phyloP scores from a whole-genome alignment of 371 early-diverging fungal species.

The Syncephalastrum sp. region DNA sequence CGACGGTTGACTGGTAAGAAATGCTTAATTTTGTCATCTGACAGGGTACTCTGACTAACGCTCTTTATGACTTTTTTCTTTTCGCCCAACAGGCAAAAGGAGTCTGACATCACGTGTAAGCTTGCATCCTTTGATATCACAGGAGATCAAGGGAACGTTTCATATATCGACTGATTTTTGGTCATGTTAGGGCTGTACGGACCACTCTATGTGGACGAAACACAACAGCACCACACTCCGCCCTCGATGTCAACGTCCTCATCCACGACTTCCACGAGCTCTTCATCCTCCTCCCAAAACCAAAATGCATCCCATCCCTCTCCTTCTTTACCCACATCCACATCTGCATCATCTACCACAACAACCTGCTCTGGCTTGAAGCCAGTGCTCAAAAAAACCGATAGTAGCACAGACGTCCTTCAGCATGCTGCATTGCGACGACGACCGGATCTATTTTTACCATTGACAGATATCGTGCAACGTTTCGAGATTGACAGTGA shows the following conservation, averaged over 20 bases:
- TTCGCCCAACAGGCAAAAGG: conserved; percentile 32
- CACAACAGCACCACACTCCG: conserved; percentile 4
- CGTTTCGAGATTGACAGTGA: too few species aligned
- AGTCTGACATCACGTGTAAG: conserved; percentile 40
- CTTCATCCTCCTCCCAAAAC: background rate
- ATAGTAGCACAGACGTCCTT: background rate
- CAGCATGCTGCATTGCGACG: conserved; percentile 1
- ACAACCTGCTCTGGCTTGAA: conserved; percentile 10
- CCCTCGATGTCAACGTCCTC: conserved; percentile 1
- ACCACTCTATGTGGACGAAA: conserved; percentile 24
- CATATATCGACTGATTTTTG: background rate
- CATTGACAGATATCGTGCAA: too few species aligned
- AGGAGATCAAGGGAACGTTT: conserved; percentile 3
- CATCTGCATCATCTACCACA: background rate
- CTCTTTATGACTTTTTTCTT: background rate
- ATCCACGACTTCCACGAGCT: background rate
- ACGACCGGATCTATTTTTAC: background rate
- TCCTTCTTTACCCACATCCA: background rate
- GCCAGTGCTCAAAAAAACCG: conserved; percentile 17
- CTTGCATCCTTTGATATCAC: background rate
- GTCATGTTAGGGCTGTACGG: conserved; percentile 37
- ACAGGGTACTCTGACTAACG: background rate
- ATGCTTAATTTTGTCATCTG: conserved; percentile 3
- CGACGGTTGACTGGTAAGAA: conserved; percentile 36
- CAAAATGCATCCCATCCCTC: background rate